Percentiles rank a stretch among this genome's conserved stretches.
Conservation (phyloP, 345 rosid species). For the Eutrema heterophyllum region DNA sequence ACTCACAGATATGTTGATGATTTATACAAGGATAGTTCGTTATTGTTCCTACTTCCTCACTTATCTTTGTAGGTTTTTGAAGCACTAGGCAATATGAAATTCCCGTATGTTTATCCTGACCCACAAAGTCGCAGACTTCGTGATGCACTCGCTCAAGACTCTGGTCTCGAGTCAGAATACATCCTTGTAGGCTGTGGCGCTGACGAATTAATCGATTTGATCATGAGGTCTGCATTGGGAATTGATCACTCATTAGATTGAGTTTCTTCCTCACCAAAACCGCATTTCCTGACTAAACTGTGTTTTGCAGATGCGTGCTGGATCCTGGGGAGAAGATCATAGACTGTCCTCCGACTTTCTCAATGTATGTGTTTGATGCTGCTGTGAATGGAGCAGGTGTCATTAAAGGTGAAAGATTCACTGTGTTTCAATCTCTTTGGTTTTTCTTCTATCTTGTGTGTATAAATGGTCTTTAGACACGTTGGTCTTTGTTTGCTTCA, state of each 20-base stretch:
- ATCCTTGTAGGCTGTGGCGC: slow-evolving; percentile 98
- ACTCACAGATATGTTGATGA: neutral
- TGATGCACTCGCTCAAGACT: slow-evolving; percentile 78
- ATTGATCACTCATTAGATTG: neutral
- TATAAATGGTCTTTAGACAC: neutral
- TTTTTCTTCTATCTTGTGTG: neutral
- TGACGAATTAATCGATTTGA: slow-evolving; percentile 92
- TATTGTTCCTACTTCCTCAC: neutral
- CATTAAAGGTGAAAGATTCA: slow-evolving; percentile 52
- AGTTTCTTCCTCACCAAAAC: neutral
- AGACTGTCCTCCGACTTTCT: slow-evolving; percentile 97
- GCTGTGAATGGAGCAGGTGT: slow-evolving; percentile 82
- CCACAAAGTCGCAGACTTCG: slow-evolving; percentile 81
- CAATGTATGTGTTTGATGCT: slow-evolving; percentile 99
- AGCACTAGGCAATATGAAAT: slow-evolving; percentile 83
- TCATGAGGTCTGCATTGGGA: slow-evolving; percentile 66
- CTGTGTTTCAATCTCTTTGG: neutral
- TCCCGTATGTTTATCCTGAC: slow-evolving; percentile 88
- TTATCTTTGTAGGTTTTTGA: slow-evolving; percentile 66
- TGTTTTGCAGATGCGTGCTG: slow-evolving; percentile 62
- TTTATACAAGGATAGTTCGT: neutral
- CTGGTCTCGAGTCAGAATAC: slow-evolving; percentile 78
- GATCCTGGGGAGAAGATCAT: slow-evolving; percentile 96
- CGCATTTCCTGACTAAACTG: neutral
- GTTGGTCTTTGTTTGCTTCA: slow-evolving; percentile 11